A percentile compares a stretch with the other conserved stretches of the same genome.
phyloP scores from a whole-genome alignment of 257 asterid genomes.

The Solanum rostratum region DNA sequence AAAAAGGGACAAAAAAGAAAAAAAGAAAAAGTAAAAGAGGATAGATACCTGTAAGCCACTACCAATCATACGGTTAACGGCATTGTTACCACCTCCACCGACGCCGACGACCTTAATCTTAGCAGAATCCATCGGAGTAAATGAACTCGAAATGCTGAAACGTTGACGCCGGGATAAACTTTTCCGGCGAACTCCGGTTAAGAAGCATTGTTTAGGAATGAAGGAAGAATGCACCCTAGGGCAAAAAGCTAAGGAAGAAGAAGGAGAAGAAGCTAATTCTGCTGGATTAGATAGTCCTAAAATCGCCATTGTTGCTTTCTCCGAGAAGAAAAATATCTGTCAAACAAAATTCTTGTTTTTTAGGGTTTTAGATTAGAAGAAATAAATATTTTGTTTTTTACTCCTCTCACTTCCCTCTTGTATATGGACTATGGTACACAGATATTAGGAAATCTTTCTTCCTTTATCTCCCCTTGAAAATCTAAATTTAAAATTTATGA shows the following conservation, averaged over 20 bases:
- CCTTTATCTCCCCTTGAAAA: not conserved
- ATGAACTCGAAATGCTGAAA: conserved; percentile 39
- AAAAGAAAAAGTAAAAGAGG: not conserved
- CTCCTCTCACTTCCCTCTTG: not conserved
- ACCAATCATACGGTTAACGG: conserved; percentile 96
- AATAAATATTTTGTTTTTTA: not conserved
- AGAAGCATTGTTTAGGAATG: conserved; percentile 27
- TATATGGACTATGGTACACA: not conserved
- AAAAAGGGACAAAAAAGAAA: not conserved
- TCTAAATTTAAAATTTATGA: too few relatives aligned
- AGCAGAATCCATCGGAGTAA: conserved; percentile 58
- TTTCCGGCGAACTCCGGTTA: conserved; percentile 30
- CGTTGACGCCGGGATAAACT: conserved; percentile 26
- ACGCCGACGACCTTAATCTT: conserved; percentile 94
- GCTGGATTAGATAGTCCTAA: conserved; percentile 39
- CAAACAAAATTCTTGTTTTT: not conserved
- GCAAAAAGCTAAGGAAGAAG: conserved; percentile 21
- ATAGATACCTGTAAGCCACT: conserved; percentile 71
- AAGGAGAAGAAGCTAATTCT: conserved; percentile 40
- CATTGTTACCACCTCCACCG: conserved; percentile 98
- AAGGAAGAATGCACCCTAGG: conserved; percentile 12
- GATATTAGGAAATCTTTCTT: not conserved
- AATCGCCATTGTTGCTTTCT: conserved; percentile 10
- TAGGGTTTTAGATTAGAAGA: not conserved
- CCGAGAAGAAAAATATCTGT: not conserved